Base-by-base conservation (phyloP, 2,329 filamentous ascomycete species). In the Pseudocercospora pini-densiflorae region DNA sequence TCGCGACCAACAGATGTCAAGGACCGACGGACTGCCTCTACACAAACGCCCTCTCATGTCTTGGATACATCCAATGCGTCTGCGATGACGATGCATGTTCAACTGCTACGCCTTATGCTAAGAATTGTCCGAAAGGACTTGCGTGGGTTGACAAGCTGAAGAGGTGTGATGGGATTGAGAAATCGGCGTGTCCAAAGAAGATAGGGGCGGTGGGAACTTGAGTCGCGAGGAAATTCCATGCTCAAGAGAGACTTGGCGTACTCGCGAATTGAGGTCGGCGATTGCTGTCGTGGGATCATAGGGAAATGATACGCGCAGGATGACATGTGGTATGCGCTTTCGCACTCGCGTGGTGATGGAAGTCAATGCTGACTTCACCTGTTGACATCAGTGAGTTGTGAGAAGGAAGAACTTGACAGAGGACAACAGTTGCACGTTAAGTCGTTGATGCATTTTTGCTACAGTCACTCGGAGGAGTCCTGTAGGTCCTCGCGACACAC, bases 21-120 rank as follows among this genome's bases (percentile, higher is more conserved):
- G 45, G 59, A n/a, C 23, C 23, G 5, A 40, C 23, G 19, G 59
- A 51, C 16, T 61, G 59, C 27, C 59, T 61, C 43, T 61, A 61
- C n/a, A 16, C 59, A 1, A 24, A 61, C 59, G 24, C 23, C 9
- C 14, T 29, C 7, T 33, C 24, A 7, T 61, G 59, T 19, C 14
- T n/a, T 1, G 29, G n/a, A 3, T 61, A 21, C 29, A 40, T 53
- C 9, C 24, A 53, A 23, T 61, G 59, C 27, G 45, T 24, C 14
- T 51, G 43, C n/a, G 12, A 27, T 2, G 19, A 61, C 10, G 43
- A 33, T 21, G 19, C 29, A 6, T 55, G 51, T 31, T 19, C 23
- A n/a, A 61, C 29, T 51, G 59, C 59, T 6, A 61, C 27, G n/a
- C 40, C 59, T 6, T 47, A 49, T 8, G 27, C 29, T 6, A 61